Conservation (phyloP, 2,329 filamentous ascomycete species). For the Niveomyces coronatus region DNA sequence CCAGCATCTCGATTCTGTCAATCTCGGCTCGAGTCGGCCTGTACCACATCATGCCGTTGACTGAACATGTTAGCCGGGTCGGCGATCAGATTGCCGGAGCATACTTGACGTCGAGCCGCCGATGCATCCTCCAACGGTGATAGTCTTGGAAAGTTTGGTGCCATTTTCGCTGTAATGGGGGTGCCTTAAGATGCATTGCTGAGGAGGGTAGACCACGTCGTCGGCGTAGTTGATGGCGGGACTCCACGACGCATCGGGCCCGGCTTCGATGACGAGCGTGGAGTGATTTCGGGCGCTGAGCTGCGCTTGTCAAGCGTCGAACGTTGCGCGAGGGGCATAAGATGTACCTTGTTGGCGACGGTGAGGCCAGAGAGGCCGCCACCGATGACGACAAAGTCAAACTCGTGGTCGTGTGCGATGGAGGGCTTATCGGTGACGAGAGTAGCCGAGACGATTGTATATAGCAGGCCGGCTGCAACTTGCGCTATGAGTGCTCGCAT, state of each 20-base stretch:
- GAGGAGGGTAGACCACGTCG: conserved; percentile 11
- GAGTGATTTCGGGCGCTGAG: conserved; percentile 15
- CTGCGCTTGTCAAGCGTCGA: conserved; percentile 4
- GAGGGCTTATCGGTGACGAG: conserved; percentile 14
- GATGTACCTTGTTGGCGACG: conserved; percentile 12
- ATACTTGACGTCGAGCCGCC: conserved; percentile 17
- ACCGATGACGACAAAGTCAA: conserved; percentile 27
- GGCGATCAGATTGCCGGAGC: not conserved
- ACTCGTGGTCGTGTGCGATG: conserved; percentile 9
- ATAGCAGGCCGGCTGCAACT: not conserved
- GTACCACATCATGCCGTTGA: conserved; percentile 18
- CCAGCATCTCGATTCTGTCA: conserved; percentile 13
- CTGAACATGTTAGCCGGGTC: conserved; percentile 7
- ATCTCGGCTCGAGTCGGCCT: conserved; percentile 15
- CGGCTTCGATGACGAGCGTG: conserved; percentile 16
- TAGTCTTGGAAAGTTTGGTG: conserved; percentile 8
- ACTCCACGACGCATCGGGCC: conserved; percentile 16
- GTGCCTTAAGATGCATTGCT: conserved; percentile 16
- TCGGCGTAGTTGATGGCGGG: conserved; percentile 12
- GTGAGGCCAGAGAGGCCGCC: conserved; percentile 27
- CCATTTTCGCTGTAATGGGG: conserved; percentile 14
- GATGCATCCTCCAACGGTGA: conserved; percentile 16
- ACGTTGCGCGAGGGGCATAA: not conserved
- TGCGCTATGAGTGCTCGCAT: not conserved
- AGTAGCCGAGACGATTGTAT: conserved; percentile 8